Evolutionary conservation across 768 basidiomycete genomes (phyloP).

Genomic region (Roridomyces roridus): DNA sequence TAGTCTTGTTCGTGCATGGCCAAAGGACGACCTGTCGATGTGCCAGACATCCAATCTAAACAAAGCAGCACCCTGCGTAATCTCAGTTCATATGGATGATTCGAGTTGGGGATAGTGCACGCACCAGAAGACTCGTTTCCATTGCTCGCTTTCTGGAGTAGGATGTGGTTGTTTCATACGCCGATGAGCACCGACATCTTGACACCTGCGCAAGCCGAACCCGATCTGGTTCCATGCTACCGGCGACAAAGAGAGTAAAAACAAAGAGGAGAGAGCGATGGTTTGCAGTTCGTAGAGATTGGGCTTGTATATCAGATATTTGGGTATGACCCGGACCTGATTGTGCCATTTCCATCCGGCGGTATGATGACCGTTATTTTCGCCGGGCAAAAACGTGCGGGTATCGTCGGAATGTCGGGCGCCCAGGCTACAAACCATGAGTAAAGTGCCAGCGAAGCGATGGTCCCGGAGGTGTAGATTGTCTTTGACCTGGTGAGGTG

Average conservation of each 20-base stretch:
- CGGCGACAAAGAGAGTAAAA: slow-evolving; percentile 52
- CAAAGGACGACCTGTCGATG: slow-evolving; percentile 69
- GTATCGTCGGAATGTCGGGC: slow-evolving; percentile 66
- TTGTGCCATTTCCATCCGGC: slow-evolving; percentile 73
- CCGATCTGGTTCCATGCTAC: slow-evolving; percentile 71
- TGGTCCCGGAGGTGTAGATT: slow-evolving; percentile 57
- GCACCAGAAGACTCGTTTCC: slow-evolving; percentile 76
- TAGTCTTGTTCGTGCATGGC: slow-evolving; percentile 79
- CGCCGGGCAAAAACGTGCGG: slow-evolving; percentile 54
- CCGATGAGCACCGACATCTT: slow-evolving; percentile 79
- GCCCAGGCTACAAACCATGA: slow-evolving; percentile 54
- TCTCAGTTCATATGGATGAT: background rate
- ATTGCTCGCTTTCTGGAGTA: slow-evolving; percentile 69
- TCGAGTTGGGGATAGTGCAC: background rate
- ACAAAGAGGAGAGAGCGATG: slow-evolving; percentile 40
- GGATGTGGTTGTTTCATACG: slow-evolving; percentile 42
- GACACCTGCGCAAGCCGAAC: slow-evolving; percentile 69
- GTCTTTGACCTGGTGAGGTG: slow-evolving; percentile 37
- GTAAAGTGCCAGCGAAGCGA: slow-evolving; percentile 46
- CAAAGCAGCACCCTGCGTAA: slow-evolving; percentile 53
- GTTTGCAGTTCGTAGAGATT: slow-evolving; percentile 26
- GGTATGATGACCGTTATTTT: slow-evolving; percentile 47
- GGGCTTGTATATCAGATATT: slow-evolving; percentile 22
- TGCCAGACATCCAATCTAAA: slow-evolving; percentile 55
- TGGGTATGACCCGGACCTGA: slow-evolving; percentile 33